These are phyloP conservation scores for Panaeolus papilionaceus DNA, from an alignment of 768 basidiomycete species.

Conservation along the genomic window DNA sequence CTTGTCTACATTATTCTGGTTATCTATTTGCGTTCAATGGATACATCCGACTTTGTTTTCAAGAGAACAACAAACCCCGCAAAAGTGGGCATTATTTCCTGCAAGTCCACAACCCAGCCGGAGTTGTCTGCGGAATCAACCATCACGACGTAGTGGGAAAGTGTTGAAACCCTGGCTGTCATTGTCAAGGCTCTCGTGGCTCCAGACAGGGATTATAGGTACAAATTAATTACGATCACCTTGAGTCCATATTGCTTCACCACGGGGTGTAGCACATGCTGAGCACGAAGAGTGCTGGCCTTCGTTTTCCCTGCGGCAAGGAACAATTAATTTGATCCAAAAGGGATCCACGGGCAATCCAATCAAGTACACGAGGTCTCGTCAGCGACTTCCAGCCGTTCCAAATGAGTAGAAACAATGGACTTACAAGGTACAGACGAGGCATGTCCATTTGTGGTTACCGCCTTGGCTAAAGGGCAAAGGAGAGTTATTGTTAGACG, in stretches of 20 bases:
- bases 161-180: not conserved
- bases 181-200: not conserved
- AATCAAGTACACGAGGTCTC: too few relatives aligned
- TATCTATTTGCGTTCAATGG: constrained; percentile 10
- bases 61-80: not conserved
- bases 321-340: constrained; percentile 9
- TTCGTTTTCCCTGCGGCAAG: constrained; percentile 52
- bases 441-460: constrained; percentile 55
- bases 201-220: not conserved
- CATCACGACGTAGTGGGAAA: not conserved
- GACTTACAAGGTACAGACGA: constrained; percentile 70
- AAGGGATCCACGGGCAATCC: not conserved
- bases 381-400: not conserved
- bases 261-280: constrained; percentile 61
- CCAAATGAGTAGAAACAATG: constrained; percentile 8
- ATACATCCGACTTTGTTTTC: constrained; percentile 9
- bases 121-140: not conserved
- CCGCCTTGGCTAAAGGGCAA: not conserved
- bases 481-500: constrained; percentile 10
- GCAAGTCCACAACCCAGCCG: not conserved
- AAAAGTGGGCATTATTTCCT: not conserved
- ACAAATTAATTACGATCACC: constrained; percentile 1
- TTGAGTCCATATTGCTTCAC: constrained; percentile 37
- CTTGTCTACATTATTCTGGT: constrained; percentile 14
- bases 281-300: constrained; percentile 63